phyloP scores from a whole-genome alignment of 202 grass and related monocot genomes.

The Schoenoplectus triqueter region DNA sequence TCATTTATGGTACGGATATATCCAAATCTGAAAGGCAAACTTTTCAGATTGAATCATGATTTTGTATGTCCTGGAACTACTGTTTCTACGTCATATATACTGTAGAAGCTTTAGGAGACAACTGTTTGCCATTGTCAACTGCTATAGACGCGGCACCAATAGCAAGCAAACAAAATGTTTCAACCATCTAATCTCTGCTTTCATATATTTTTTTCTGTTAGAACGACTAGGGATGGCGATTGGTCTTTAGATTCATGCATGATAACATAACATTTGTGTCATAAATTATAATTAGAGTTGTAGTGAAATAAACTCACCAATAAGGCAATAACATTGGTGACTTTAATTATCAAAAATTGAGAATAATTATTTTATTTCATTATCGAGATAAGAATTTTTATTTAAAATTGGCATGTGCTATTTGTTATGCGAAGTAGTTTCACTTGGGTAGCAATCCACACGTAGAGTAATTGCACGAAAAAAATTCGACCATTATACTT shows the following conservation, averaged over 20 bases:
- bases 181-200: background rate
- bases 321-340: background rate
- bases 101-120: constrained; percentile 12
- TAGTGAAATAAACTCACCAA: background rate
- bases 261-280: no score
- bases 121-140: constrained; percentile 21
- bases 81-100: background rate
- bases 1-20: background rate
- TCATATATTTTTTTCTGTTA: background rate
- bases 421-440: no score
- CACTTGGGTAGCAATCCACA: no score
- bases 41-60: background rate
- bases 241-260: background rate
- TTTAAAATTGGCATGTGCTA: no score
- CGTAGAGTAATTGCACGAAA: no score
- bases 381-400: no score
- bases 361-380: no score
- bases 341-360: no score
- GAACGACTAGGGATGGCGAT: background rate
- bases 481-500: no score
- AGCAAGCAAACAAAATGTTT: background rate
- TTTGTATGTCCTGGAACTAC: background rate
- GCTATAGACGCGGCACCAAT: background rate
- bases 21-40: background rate
- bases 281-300: no score